Percentiles rank a stretch among this genome's conserved stretches.
phyloP scores from a whole-genome alignment of 2,329 filamentous ascomycete genomes.

The Aspergillus novofumigatus region DNA sequence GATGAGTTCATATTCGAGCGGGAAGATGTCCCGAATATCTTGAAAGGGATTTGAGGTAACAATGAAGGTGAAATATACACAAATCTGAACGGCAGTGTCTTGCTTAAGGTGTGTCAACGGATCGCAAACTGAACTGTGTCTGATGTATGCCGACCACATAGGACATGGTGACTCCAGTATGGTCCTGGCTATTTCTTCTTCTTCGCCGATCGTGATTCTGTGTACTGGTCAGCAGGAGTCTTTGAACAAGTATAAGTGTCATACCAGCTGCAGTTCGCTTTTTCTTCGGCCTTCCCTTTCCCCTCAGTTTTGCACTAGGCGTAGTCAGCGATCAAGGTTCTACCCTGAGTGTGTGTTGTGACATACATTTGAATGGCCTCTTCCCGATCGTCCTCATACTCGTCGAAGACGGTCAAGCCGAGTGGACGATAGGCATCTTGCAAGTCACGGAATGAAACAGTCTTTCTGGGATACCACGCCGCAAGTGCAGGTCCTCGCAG shows the following conservation, averaged over 20 bases:
- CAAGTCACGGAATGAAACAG: slow-evolving; percentile 68
- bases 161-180: too few relatives aligned
- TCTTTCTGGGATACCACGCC: slow-evolving; percentile 80
- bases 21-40: too few relatives aligned
- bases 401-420: slow-evolving; percentile 65
- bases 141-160: too few relatives aligned
- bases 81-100: too few relatives aligned
- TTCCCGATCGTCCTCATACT: slow-evolving; percentile 75
- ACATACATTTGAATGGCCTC: slow-evolving; percentile 58
- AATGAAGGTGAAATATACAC: too few relatives aligned
- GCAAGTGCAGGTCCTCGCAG: slow-evolving; percentile 77
- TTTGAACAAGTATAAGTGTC: not conserved
- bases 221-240: not conserved
- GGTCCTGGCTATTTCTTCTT: slow-evolving; percentile 23
- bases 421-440: slow-evolving; percentile 63
- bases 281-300: slow-evolving; percentile 88
- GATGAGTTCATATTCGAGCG: too few relatives aligned
- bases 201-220: slow-evolving; percentile 25
- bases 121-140: too few relatives aligned
- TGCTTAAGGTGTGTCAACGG: too few relatives aligned
- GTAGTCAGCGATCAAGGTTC: not conserved
- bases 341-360: slow-evolving; percentile 1
- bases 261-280: slow-evolving; percentile 59
- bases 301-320: slow-evolving; percentile 66
- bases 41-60: too few relatives aligned